Conservation (phyloP, 2,329 filamentous ascomycete genomes). For the Chalara sp. region DNA sequence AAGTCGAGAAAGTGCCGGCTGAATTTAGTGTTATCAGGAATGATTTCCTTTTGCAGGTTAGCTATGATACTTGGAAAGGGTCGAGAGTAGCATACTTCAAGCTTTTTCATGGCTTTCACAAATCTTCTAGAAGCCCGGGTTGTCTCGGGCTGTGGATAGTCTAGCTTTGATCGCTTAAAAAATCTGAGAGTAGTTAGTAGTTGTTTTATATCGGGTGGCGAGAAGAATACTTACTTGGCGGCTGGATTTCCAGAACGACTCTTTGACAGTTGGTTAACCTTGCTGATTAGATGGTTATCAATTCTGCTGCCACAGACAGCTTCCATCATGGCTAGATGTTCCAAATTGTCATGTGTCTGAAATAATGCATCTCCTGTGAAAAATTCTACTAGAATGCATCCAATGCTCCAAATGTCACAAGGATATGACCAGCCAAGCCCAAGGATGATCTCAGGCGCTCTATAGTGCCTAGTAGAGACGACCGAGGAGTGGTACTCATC, state of each 20-base stretch:
- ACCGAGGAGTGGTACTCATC: conserved; percentile 69
- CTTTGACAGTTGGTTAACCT: conserved; percentile 49
- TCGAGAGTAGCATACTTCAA: conserved; percentile 39
- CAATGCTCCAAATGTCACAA: conserved; percentile 70
- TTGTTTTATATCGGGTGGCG: neutral
- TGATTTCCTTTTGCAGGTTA: conserved; percentile 50
- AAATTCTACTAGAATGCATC: conserved; percentile 66
- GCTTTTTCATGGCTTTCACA: conserved; percentile 65
- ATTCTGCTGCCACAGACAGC: conserved; percentile 55
- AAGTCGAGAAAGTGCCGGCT: conserved; percentile 57
- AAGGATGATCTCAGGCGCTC: conserved; percentile 64
- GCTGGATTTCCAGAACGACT: conserved; percentile 53
- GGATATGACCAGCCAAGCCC: conserved; percentile 66
- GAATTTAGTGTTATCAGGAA: conserved; percentile 52
- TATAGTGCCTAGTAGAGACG: conserved; percentile 63
- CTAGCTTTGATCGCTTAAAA: conserved; percentile 59
- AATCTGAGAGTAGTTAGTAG: conserved; percentile 42
- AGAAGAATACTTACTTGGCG: conserved; percentile 49
- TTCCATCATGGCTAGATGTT: conserved; percentile 73
- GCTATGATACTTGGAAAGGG: neutral
- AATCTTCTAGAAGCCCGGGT: conserved; percentile 58
- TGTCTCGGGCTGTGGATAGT: conserved; percentile 58
- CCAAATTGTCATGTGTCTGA: conserved; percentile 66
- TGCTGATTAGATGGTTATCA: conserved; percentile 50
- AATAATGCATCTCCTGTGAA: conserved; percentile 66